Evolutionary conservation across 1,284 basidiomycete species (phyloP), one percentile per base, ranked within the genome.

Genomic region (Marasmius oreades): DNA sequence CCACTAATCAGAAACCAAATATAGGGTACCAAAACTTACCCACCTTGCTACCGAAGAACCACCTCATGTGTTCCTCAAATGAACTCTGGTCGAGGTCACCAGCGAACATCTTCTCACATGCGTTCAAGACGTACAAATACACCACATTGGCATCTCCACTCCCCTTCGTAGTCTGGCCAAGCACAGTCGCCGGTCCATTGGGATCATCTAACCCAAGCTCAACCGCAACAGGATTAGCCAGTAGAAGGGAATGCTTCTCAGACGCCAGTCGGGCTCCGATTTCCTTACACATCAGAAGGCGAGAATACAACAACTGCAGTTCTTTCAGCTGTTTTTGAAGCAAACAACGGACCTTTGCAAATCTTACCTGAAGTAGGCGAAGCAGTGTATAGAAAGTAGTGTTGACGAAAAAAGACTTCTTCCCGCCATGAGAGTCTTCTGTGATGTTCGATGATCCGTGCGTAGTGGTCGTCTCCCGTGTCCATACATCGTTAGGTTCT

Each of bases 41-140:
- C 64, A 94, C 95, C 79, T 94, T 91, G 62, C 88, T 95, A 33
- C 94, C 93, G 76, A 96, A 98, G 81, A 99, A 95, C 84, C 92
- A 93, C 58, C 97, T 78, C 80, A 97, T 86, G 64, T 93, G 92
- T 69, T 99, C 96, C 70, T 99, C 97, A 67, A 94, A 98, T 18
- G 87, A 86, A 28, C 81, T 76, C 66, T 90, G 90, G 71, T 98
- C 96, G 60, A 98, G 79, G 67, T 98, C 95, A 59, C 84, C 89
- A 66, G 95, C 93, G 67, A 98, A 98, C 51, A 97, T 72, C 76
- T 93, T 92, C 73, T 97, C 95, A 69, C 91, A 92, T n/a, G 93
- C 88, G 59, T 90, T 92, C 45, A 98, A 78, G 47, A 97, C 79
- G 66, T 95, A 94, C 72, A 86, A 79, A 73, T 98, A 98, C 61